phyloP scores from a whole-genome alignment of 768 basidiomycete species.

The Phlebiopsis gigantea region DNA sequence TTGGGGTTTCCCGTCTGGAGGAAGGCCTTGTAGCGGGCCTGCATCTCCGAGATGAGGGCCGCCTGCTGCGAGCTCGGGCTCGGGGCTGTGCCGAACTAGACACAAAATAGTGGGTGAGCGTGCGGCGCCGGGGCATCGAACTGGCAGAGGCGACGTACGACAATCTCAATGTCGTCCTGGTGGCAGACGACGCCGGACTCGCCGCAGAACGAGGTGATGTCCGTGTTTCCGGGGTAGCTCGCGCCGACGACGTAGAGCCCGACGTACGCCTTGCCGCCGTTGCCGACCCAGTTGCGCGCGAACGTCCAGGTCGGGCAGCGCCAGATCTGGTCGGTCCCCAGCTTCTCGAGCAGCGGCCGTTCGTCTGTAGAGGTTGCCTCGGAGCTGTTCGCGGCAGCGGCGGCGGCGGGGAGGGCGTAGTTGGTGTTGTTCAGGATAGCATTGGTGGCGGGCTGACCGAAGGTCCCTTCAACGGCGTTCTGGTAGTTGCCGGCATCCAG shows the following conservation, averaged over 20 bases:
- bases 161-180: constrained; percentile 77
- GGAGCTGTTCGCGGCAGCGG: constrained; percentile 5
- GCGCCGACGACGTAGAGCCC: constrained; percentile 62
- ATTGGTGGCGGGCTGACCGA: constrained; percentile 42
- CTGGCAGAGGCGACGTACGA: constrained; percentile 39
- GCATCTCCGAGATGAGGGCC: constrained; percentile 59
- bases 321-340: constrained; percentile 70
- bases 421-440: constrained; percentile 38
- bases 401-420: constrained; percentile 36
- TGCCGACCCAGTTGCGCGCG: constrained; percentile 57
- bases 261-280: constrained; percentile 64
- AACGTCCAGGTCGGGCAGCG: constrained; percentile 70
- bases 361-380: constrained; percentile 31
- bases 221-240: constrained; percentile 65
- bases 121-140: not conserved
- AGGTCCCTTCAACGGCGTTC: constrained; percentile 33
- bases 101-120: constrained; percentile 28
- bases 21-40: constrained; percentile 67
- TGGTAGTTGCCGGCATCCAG: constrained; percentile 36
- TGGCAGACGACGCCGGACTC: constrained; percentile 61
- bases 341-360: constrained; percentile 46
- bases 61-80: constrained; percentile 52
- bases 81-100: constrained; percentile 47
- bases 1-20: constrained; percentile 62
- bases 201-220: constrained; percentile 45